phyloP scores from a whole-genome alignment of 441 rosid species.

The Pelargonium myrrhifolium region DNA sequence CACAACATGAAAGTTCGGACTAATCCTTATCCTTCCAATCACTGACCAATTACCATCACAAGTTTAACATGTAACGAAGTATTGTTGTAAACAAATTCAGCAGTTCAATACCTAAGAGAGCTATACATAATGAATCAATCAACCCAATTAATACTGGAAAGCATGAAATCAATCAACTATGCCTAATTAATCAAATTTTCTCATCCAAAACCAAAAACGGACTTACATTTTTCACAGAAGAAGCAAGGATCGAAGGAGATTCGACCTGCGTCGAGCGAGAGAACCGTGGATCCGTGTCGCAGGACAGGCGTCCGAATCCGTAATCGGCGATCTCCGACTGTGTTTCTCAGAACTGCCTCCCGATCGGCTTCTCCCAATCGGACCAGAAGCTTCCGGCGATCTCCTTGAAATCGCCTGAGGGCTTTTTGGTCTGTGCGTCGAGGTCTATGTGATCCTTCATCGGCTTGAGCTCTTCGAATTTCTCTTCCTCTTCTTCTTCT shows the following conservation, averaged over 20 bases:
- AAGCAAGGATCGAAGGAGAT: constrained; percentile 78
- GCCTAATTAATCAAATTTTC: too few relatives aligned
- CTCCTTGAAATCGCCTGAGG: constrained; percentile 63
- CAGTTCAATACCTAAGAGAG: too few relatives aligned
- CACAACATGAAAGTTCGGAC: too few relatives aligned
- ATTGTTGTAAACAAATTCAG: too few relatives aligned
- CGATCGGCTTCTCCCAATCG: constrained; percentile 93
- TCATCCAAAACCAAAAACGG: too few relatives aligned
- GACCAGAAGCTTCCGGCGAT: constrained; percentile 92
- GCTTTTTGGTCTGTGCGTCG: constrained; percentile 70
- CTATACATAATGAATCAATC: too few relatives aligned
- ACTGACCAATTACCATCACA: too few relatives aligned
- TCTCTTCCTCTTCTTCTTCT: constrained; percentile 43
- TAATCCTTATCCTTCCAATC: too few relatives aligned
- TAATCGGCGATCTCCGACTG: constrained; percentile 98
- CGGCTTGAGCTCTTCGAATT: constrained; percentile 50
- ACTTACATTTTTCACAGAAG: too few relatives aligned
- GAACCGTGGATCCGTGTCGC: constrained; percentile 97
- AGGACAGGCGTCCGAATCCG: constrained; percentile 92
- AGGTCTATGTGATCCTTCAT: constrained; percentile 96
- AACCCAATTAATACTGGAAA: too few relatives aligned
- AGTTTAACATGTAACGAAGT: too few relatives aligned
- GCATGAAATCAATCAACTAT: too few relatives aligned
- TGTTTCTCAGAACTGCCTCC: constrained; percentile 84
- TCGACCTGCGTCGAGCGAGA: constrained; percentile 82